Conservation (phyloP, 2,329 filamentous ascomycete genomes). For the Iodosphaeria phyllophila region DNA sequence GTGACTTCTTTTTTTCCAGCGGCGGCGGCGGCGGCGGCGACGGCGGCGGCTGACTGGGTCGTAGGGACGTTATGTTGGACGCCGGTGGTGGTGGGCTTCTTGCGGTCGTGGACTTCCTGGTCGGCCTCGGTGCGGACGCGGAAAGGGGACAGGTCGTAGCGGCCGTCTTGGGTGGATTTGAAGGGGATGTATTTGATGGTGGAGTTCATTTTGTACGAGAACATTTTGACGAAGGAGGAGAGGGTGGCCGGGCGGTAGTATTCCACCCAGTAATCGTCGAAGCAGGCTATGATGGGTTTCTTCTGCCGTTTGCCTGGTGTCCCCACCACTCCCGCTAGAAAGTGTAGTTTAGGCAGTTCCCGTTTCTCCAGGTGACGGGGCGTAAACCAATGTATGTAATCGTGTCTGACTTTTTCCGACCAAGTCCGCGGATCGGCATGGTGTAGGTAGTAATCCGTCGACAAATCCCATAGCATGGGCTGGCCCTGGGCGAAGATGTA, state of each 20-base stretch:
- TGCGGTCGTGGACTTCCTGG: constrained; percentile 39
- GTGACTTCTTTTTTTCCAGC: constrained; percentile 39
- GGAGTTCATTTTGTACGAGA: constrained; percentile 81
- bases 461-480: constrained; percentile 91
- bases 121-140: constrained; percentile 50
- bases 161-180: constrained; percentile 50
- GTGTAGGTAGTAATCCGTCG: constrained; percentile 91
- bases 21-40: constrained; percentile 2
- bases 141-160: constrained; percentile 78
- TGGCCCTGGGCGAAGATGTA: constrained; percentile 77
- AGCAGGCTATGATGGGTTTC: constrained; percentile 37
- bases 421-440: constrained; percentile 67
- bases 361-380: constrained; percentile 50
- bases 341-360: constrained; percentile 31
- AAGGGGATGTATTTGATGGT: constrained; percentile 70
- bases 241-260: constrained; percentile 82
- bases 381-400: constrained; percentile 85
- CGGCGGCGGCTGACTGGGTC: too few species aligned
- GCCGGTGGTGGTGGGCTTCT: too few species aligned
- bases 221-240: constrained; percentile 82
- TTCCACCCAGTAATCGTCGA: constrained; percentile 94
- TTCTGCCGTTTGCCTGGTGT: constrained; percentile 15
- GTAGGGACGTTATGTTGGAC: too few species aligned
- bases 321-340: constrained; percentile 8
- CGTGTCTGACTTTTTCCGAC: constrained; percentile 38